Conservation (phyloP, 148 eudicot species). For the Rhododendron mucronatum region DNA sequence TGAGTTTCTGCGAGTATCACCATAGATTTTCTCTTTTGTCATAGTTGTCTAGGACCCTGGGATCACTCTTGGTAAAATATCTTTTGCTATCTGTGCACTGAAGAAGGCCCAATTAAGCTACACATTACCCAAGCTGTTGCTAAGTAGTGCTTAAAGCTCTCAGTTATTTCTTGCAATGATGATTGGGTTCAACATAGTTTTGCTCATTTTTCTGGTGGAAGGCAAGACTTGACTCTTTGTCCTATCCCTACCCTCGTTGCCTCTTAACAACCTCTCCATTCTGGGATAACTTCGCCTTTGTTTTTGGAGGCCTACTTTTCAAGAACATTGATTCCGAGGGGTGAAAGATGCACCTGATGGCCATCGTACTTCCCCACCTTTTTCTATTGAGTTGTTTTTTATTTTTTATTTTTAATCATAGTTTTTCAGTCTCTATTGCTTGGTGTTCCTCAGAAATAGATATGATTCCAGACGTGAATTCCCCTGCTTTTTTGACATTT, state of each 20-base stretch:
- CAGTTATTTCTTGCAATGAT: not conserved
- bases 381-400: not conserved
- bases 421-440: not conserved
- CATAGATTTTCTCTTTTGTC: not conserved
- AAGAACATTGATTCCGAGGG: not conserved
- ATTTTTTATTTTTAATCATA: not conserved
- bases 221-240: not conserved
- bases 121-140: not conserved
- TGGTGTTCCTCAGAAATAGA: not conserved
- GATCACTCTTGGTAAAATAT: not conserved
- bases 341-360: no score
- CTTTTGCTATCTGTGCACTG: not conserved
- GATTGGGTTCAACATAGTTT: not conserved
- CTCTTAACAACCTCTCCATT: not conserved
- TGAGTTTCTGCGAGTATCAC: not conserved
- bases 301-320: not conserved
- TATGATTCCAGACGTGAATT: not conserved
- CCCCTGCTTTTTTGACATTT: not conserved
- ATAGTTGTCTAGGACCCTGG: not conserved
- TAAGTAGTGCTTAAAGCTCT: constrained; percentile 1
- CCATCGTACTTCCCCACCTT: not conserved
- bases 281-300: not conserved
- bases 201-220: not conserved
- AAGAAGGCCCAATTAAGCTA: not conserved
- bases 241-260: not conserved